Base-by-base conservation (phyloP, 768 basidiomycete species). In the Dendrothele bispora region DNA sequence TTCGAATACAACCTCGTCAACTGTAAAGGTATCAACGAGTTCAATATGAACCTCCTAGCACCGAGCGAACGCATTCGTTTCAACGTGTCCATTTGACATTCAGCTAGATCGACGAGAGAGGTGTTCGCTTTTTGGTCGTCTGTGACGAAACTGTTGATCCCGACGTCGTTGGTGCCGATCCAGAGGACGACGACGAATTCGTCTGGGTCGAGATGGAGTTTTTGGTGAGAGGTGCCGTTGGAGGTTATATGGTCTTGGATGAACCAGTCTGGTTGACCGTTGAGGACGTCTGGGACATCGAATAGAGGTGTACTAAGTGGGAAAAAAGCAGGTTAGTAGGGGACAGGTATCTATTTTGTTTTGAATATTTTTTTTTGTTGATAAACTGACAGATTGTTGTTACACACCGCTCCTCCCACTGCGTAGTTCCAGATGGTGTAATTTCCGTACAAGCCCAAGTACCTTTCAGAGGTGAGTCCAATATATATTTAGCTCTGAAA, bases 381-480 rank as follows among this genome's bases (percentile, higher is more conserved):
- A n/a, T 8, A 55, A n/a, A n/a, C n/a, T n/a, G n/a, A n/a, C 48
- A 54, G 26, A 38, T 24, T 48, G 24, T 58, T 55, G 12, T 51
- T 53, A 43, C 59, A 60, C n/a, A 60, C 59, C 7, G 59, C 56
- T 4, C 59, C 59, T 5, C 59, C 59, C 15, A 43, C 38, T 12
- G 59, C 58, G 43, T 60, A 60, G 43, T 60, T 60, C 54, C 55
- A 58, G 42, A 60, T 53, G 5, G 52, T 60, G 38, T 49, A 52
- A 46, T 60, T 56, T 32, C 54, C 56, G 25, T 60, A 60, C 6
- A 56, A 29, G 4, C 56, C 58, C 15, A 59, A 53, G 30, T 55
- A 55, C 54, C 29, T 14, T 30, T 14, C 18, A 24, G 15, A 27
- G 8, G 15, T 26, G 11, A 12, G 7, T 43, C 8, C 20, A 43